phyloP scores from a whole-genome alignment of 331 rosid species.

The Pyrus hybrid region DNA sequence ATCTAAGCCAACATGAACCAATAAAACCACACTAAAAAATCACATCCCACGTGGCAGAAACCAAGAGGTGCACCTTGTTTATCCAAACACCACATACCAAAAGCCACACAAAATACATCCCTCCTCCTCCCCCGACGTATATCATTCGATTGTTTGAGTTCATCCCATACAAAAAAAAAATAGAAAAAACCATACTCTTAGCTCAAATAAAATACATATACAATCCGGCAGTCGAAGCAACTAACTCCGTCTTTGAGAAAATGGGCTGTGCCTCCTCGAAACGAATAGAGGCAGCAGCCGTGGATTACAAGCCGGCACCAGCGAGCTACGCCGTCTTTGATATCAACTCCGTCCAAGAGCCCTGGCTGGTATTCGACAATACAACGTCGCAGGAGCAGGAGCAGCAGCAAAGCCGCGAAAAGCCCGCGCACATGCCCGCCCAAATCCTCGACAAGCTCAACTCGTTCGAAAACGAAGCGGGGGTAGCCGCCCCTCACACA shows the following conservation, averaged over 20 bases:
- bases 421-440: conserved; percentile 34
- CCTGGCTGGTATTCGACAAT: conserved; percentile 50
- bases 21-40: not conserved
- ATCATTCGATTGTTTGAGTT: not conserved
- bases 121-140: not conserved
- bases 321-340: conserved; percentile 77
- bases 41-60: conserved; percentile 16
- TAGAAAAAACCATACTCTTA: no score
- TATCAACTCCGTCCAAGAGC: conserved; percentile 74
- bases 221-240: no score
- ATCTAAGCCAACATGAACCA: not conserved
- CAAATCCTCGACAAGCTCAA: conserved; percentile 61
- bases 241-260: not conserved
- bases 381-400: not conserved
- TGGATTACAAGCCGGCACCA: conserved; percentile 60
- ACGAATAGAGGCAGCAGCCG: conserved; percentile 25
- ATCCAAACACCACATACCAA: conserved; percentile 15
- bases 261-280: conserved; percentile 62
- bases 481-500: conserved; percentile 25
- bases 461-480: conserved; percentile 42
- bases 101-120: conserved; percentile 15
- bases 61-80: not conserved
- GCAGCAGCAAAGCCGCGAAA: conserved; percentile 4
- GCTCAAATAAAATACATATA: no score
- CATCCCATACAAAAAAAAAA: no score